Conservation (phyloP, 2,329 filamentous ascomycete genomes). For the Coleophoma crateriformis region DNA sequence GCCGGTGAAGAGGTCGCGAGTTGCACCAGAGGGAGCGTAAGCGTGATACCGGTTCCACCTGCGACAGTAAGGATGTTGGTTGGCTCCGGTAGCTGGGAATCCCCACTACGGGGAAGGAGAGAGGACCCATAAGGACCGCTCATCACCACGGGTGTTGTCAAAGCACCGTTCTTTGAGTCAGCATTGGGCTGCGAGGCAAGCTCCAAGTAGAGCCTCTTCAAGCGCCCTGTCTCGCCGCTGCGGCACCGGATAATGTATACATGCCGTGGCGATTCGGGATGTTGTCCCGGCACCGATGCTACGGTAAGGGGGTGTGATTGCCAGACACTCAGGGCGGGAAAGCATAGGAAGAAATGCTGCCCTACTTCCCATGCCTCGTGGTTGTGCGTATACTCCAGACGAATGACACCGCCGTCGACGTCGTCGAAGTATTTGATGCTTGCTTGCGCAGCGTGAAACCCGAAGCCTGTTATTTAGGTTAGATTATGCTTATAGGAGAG, state of each 20-base stretch:
- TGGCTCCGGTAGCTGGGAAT: conserved; percentile 27
- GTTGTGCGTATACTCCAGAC: conserved; percentile 64
- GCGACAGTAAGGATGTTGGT: conserved; percentile 46
- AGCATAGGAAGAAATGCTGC: conserved; percentile 73
- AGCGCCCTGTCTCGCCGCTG: conserved; percentile 45
- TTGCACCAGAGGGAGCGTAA: conserved; percentile 46
- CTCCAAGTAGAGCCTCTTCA: conserved; percentile 28
- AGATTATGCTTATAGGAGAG: too few relatives aligned
- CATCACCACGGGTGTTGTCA: conserved; percentile 50
- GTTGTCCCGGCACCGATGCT: conserved; percentile 61
- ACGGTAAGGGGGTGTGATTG: conserved; percentile 76
- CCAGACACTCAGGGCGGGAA: conserved; percentile 66
- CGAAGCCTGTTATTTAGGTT: conserved; percentile 30
- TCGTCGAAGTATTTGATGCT: conserved; percentile 48
- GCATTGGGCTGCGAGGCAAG: conserved; percentile 37
- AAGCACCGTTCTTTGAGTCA: conserved; percentile 21
- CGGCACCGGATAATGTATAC: conserved; percentile 54
- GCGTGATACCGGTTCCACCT: conserved; percentile 54
- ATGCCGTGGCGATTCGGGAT: conserved; percentile 36
- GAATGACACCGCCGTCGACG: conserved; percentile 53
- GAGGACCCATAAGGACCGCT: conserved; percentile 57
- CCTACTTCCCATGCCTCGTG: conserved; percentile 60
- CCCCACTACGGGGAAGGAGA: conserved; percentile 1
- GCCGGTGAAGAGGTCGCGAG: conserved; percentile 28
- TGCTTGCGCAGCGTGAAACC: conserved; percentile 50